Conservation (phyloP, 306 rosid species). For the Cicer cuneatum region DNA sequence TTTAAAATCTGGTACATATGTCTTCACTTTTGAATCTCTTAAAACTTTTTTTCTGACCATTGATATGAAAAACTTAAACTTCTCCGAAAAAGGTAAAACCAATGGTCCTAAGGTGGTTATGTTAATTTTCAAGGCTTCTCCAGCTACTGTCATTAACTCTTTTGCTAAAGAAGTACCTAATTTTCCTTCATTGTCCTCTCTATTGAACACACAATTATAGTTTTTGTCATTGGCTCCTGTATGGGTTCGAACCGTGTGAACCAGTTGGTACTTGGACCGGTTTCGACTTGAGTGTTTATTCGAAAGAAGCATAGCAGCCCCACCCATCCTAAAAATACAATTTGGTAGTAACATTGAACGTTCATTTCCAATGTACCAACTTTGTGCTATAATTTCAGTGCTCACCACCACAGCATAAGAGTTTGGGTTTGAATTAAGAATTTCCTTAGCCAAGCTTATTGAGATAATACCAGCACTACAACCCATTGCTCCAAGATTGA, state of each 20-base stretch:
- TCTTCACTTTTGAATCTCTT: slow-evolving; percentile 56
- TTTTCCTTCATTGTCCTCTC: slow-evolving; percentile 63
- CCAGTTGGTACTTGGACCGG: slow-evolving; percentile 73
- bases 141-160: slow-evolving; percentile 83
- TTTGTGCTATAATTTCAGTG: slow-evolving; percentile 74
- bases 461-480: slow-evolving; percentile 87
- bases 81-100: slow-evolving; percentile 81
- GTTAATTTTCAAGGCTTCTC: slow-evolving; percentile 77
- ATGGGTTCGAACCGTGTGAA: slow-evolving; percentile 86
- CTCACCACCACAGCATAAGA: slow-evolving; percentile 77
- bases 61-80: slow-evolving; percentile 62
- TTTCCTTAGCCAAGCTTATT: slow-evolving; percentile 66
- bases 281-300: slow-evolving; percentile 51
- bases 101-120: slow-evolving; percentile 81
- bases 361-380: slow-evolving; percentile 92
- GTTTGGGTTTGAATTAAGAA: slow-evolving; percentile 63
- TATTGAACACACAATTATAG: slow-evolving; percentile 73
- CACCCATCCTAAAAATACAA: slow-evolving; percentile 91
- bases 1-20: slow-evolving; percentile 84
- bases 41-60: slow-evolving; percentile 56
- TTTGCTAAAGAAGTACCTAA: slow-evolving; percentile 71
- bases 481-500: slow-evolving; percentile 89
- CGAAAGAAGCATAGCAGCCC: slow-evolving; percentile 72
- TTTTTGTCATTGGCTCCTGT: slow-evolving; percentile 69
- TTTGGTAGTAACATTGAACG: slow-evolving; percentile 79